Evolutionary conservation across 2,329 filamentous ascomycete genomes (phyloP).

Genomic region (Pseudocercospora fijiensis): DNA sequence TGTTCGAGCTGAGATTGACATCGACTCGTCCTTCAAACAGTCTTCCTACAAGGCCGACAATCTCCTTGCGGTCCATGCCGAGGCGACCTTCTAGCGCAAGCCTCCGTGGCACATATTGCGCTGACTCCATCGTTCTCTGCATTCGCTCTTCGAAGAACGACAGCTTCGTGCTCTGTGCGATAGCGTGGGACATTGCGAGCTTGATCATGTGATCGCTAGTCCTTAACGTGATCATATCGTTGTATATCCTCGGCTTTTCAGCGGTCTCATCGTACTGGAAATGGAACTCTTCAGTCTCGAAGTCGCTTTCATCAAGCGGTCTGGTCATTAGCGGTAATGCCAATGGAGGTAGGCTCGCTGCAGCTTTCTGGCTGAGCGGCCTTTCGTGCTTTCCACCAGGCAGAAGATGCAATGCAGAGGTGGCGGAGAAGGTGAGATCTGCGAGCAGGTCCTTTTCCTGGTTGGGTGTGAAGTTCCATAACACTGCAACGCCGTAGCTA

Average conservation of each 20-base stretch:
- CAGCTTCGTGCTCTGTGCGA: conserved; percentile 94
- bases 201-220: conserved; percentile 99
- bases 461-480: conserved; percentile 96
- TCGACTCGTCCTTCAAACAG: conserved; percentile 94
- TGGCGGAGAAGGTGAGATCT: conserved; percentile 78
- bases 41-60: conserved; percentile 85
- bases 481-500: conserved; percentile 94
- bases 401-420: conserved; percentile 24
- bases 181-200: conserved; percentile 93
- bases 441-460: conserved; percentile 97
- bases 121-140: conserved; percentile 88
- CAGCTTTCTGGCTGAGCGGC: conserved; percentile 30
- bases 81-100: conserved; percentile 86
- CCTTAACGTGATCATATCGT: conserved; percentile 97
- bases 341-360: conserved; percentile 42
- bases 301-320: conserved; percentile 82
- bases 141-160: conserved; percentile 96
- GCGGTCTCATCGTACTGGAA: conserved; percentile 92
- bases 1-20: conserved; percentile 97
- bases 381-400: conserved; percentile 20
- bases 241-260: conserved; percentile 86
- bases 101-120: conserved; percentile 85
- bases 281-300: conserved; percentile 97
- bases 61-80: conserved; percentile 87
- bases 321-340: conserved; percentile 68